These are phyloP conservation scores for Ganoderma leucocontextum DNA, from an alignment of 1,284 basidiomycete genomes.

Conservation along the genomic window DNA sequence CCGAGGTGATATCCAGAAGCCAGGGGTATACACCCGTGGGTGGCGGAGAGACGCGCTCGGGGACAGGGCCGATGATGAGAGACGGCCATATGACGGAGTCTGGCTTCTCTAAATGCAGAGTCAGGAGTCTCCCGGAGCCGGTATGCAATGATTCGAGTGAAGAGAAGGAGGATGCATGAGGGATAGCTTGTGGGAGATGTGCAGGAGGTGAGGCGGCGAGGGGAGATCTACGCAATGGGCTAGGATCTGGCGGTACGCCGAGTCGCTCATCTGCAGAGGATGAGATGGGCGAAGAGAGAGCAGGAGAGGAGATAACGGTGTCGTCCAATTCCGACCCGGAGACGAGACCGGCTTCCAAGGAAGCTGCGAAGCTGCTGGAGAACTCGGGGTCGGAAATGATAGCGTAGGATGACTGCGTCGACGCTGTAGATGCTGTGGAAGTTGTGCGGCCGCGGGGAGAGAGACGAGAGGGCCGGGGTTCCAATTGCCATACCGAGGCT, in stretches of 20 bases:
- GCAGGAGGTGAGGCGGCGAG: conserved; percentile 58
- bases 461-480: conserved; percentile 60
- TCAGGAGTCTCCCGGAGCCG: conserved; percentile 69
- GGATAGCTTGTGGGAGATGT: conserved; percentile 53
- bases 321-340: conserved; percentile 71
- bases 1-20: conserved; percentile 58
- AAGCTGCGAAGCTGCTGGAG: conserved; percentile 81
- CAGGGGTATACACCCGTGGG: conserved; percentile 53
- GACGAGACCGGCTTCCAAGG: conserved; percentile 72
- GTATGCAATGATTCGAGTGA: conserved; percentile 75
- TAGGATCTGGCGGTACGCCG: conserved; percentile 22
- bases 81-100: conserved; percentile 82
- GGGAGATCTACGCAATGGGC: conserved; percentile 30
- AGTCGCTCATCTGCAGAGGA: conserved; percentile 59
- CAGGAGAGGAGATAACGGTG: conserved; percentile 56
- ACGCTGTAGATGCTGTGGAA: conserved; percentile 75
- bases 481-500: conserved; percentile 79
- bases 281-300: conserved; percentile 65
- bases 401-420: conserved; percentile 80
- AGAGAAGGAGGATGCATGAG: conserved; percentile 72
- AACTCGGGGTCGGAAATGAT: conserved; percentile 81
- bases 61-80: conserved; percentile 76
- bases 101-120: conserved; percentile 80
- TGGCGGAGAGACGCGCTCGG: conserved; percentile 60
- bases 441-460: conserved; percentile 72